Evolutionary conservation across 1,284 basidiomycete species (phyloP).

Genomic region (Tilletia caries): DNA sequence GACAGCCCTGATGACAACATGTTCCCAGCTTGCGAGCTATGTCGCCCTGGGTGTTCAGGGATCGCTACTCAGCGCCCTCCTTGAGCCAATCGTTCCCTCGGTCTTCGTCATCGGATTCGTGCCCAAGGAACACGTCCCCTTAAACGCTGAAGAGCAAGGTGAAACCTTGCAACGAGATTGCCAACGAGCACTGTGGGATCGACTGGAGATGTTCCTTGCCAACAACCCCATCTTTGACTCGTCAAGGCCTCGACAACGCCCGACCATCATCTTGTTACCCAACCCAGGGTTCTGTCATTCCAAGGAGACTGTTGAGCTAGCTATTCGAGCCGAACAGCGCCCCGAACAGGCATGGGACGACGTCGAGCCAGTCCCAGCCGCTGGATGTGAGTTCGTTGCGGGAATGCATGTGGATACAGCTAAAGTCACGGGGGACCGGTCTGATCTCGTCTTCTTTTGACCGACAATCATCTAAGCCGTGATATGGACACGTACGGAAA

Average conservation of each 20-base stretch:
- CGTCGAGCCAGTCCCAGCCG: conserved; percentile 23
- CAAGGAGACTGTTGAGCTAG: conserved; percentile 11
- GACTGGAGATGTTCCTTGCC: neutral
- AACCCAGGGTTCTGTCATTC: conserved; percentile 10
- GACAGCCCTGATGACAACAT: neutral
- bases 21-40: conserved; percentile 72
- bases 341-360: neutral
- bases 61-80: conserved; percentile 63
- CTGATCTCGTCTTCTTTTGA: neutral
- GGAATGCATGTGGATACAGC: neutral
- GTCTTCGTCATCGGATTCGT: conserved; percentile 65
- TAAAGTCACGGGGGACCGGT: neutral
- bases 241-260: neutral
- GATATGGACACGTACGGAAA: neutral
- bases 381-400: conserved; percentile 19
- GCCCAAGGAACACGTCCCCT: neutral
- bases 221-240: conserved; percentile 14
- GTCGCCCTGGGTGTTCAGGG: conserved; percentile 78
- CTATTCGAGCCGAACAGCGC: neutral
- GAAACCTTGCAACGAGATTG: neutral
- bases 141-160: neutral
- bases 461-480: too few relatives aligned
- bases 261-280: neutral
- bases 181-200: neutral
- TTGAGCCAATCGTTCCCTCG: conserved; percentile 66